These are phyloP conservation scores for Thalassiosira hispida DNA, from an alignment of 352 stramenopile genomes.

Conservation along the genomic window DNA sequence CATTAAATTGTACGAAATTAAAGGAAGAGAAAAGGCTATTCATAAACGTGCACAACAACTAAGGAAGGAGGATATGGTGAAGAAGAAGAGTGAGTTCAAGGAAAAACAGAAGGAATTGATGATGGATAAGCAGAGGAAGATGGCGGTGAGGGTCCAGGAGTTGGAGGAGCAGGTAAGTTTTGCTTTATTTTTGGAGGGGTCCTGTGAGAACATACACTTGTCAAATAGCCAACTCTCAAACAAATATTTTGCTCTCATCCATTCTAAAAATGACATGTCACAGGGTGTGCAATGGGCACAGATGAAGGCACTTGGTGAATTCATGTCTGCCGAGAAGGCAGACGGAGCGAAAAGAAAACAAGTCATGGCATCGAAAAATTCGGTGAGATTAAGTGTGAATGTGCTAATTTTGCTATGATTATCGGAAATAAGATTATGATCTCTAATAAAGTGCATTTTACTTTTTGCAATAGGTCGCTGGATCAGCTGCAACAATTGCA, in stretches of 20 bases:
- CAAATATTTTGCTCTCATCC: no score
- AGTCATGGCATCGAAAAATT: slow-evolving; percentile 60
- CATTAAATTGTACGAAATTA: slow-evolving; percentile 82
- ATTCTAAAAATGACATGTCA: background rate
- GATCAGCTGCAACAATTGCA: slow-evolving; percentile 64
- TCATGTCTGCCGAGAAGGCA: slow-evolving; percentile 76
- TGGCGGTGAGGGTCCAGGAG: slow-evolving; percentile 67
- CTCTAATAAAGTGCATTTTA: background rate
- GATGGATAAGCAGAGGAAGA: slow-evolving; percentile 68
- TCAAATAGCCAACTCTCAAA: no score
- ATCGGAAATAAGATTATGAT: background rate
- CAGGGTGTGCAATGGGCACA: slow-evolving; percentile 73
- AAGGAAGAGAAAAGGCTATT: slow-evolving; percentile 69
- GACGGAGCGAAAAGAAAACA: slow-evolving; percentile 75
- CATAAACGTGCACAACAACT: slow-evolving; percentile 70
- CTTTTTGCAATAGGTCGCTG: slow-evolving; percentile 53
- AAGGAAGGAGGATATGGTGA: slow-evolving; percentile 62
- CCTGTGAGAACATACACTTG: no score
- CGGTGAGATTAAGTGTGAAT: slow-evolving; percentile 17
- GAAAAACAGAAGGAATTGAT: slow-evolving; percentile 63
- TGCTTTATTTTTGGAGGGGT: background rate
- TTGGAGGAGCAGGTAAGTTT: slow-evolving; percentile 66
- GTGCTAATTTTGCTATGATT: no score
- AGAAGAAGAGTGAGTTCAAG: slow-evolving; percentile 59
- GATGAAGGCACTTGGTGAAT: slow-evolving; percentile 84